Evolutionary conservation across 1,139 yeast species (phyloP).

Genomic region (Pichia sp.): DNA sequence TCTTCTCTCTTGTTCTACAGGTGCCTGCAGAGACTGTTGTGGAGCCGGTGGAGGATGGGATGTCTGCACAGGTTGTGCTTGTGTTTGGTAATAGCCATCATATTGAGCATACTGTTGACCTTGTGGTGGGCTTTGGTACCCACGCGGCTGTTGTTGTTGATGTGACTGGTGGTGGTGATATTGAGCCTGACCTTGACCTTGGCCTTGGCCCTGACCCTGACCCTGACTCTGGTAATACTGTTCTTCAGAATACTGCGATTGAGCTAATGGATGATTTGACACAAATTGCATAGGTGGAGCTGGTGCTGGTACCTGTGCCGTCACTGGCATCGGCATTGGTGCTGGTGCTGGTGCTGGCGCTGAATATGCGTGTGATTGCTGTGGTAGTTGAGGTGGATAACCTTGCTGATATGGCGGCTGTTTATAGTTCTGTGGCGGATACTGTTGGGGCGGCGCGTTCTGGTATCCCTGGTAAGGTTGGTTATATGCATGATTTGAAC

Average conservation of each 20-base stretch:
- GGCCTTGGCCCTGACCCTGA: neutral
- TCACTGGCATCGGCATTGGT: neutral
- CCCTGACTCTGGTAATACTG: too few relatives aligned
- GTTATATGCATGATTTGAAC: neutral
- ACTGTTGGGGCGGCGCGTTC: too few relatives aligned
- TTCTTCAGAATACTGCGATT: too few relatives aligned
- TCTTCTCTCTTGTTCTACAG: neutral
- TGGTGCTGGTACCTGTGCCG: too few relatives aligned
- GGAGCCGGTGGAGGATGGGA: conserved; percentile 1
- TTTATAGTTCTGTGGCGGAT: neutral
- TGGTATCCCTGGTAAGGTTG: neutral
- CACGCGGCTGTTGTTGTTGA: conserved; percentile 1
- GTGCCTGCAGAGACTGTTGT: neutral
- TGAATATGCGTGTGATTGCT: neutral
- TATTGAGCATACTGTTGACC: conserved; percentile 1
- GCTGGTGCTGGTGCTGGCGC: conserved; percentile 2
- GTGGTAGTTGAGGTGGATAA: neutral
- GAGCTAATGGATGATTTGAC: too few relatives aligned
- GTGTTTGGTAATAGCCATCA: neutral
- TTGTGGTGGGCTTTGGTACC: conserved; percentile 2
- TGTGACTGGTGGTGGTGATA: neutral
- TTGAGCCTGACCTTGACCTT: neutral
- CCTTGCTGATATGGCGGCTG: neutral
- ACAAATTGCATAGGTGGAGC: too few relatives aligned
- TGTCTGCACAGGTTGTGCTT: conserved; percentile 2